Percentiles rank a stretch among this genome's conserved stretches.
phyloP scores from a whole-genome alignment of 306 rosid species.

The Calophaca sinica region DNA sequence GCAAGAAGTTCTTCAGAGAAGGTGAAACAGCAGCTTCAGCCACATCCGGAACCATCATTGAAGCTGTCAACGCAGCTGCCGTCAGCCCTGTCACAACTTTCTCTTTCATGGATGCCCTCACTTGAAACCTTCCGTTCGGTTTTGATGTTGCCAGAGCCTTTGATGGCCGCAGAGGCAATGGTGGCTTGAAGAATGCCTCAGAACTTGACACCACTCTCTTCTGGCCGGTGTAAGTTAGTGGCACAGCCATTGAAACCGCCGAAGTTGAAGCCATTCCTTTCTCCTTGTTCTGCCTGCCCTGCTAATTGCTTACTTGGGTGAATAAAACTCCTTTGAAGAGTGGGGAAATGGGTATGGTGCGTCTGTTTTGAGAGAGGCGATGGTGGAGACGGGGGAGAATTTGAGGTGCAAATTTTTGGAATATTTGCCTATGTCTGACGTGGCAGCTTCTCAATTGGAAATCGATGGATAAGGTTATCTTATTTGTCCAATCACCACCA shows the following conservation, averaged over 20 bases:
- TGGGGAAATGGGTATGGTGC: slow-evolving; percentile 16
- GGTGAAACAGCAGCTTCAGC: slow-evolving; percentile 94
- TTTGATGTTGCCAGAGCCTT: slow-evolving; percentile 50
- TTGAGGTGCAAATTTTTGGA: slow-evolving; percentile 58
- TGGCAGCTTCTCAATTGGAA: slow-evolving; percentile 61
- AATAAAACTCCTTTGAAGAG: not conserved
- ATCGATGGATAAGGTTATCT: slow-evolving; percentile 76
- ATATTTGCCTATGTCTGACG: slow-evolving; percentile 62
- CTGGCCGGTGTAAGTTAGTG: slow-evolving; percentile 54
- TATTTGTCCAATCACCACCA: slow-evolving; percentile 53
- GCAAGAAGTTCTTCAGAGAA: slow-evolving; percentile 90
- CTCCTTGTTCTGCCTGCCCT: slow-evolving; percentile 1
- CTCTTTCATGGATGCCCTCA: slow-evolving; percentile 83
- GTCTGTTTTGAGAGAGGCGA: slow-evolving; percentile 18
- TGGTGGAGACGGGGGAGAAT: not conserved
- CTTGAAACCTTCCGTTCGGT: slow-evolving; percentile 53
- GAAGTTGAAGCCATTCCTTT: slow-evolving; percentile 77
- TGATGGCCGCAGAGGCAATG: slow-evolving; percentile 56
- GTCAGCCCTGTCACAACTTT: slow-evolving; percentile 71
- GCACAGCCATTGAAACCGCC: slow-evolving; percentile 73
- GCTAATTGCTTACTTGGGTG: not conserved
- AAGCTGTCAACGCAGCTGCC: slow-evolving; percentile 73
- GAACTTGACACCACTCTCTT: slow-evolving; percentile 56
- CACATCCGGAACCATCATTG: slow-evolving; percentile 78
- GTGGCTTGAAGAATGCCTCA: slow-evolving; percentile 59